Evolutionary conservation across 345 rosid species (phyloP).

Genomic region (Toxicodendron radicans): DNA sequence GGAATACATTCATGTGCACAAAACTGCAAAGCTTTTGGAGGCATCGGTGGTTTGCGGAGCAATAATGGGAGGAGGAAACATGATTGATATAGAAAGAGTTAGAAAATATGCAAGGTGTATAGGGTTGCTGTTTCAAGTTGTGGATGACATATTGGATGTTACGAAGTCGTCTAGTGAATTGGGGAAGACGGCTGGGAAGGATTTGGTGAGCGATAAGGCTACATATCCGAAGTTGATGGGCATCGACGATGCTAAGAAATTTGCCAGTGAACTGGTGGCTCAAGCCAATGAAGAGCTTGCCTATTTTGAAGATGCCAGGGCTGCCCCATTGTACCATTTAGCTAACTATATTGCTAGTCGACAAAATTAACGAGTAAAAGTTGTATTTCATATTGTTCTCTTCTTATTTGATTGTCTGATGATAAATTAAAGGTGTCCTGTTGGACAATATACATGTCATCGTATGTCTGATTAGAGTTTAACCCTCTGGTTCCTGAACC

Average conservation of each 20-base stretch:
- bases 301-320: slow-evolving; percentile 29
- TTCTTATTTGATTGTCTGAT: too few species aligned
- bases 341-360: slow-evolving; percentile 32
- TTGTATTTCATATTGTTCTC: neutral
- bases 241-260: slow-evolving; percentile 30
- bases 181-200: slow-evolving; percentile 45
- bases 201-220: slow-evolving; percentile 36
- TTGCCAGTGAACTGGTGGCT: slow-evolving; percentile 26
- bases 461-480: too few species aligned
- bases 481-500: too few species aligned
- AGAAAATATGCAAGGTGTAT: slow-evolving; percentile 35
- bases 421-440: too few species aligned
- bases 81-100: slow-evolving; percentile 26
- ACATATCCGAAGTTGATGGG: slow-evolving; percentile 44
- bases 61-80: slow-evolving; percentile 35
- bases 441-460: too few species aligned
- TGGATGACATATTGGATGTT: slow-evolving; percentile 38
- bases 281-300: slow-evolving; percentile 36
- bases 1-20: slow-evolving; percentile 42
- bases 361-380: slow-evolving; percentile 25
- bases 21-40: slow-evolving; percentile 42
- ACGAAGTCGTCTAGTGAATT: slow-evolving; percentile 34
- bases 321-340: slow-evolving; percentile 32
- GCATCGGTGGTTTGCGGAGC: slow-evolving; percentile 43
- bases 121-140: slow-evolving; percentile 39